phyloP scores from a whole-genome alignment of 345 rosid species.

The Excoecaria agallocha region DNA sequence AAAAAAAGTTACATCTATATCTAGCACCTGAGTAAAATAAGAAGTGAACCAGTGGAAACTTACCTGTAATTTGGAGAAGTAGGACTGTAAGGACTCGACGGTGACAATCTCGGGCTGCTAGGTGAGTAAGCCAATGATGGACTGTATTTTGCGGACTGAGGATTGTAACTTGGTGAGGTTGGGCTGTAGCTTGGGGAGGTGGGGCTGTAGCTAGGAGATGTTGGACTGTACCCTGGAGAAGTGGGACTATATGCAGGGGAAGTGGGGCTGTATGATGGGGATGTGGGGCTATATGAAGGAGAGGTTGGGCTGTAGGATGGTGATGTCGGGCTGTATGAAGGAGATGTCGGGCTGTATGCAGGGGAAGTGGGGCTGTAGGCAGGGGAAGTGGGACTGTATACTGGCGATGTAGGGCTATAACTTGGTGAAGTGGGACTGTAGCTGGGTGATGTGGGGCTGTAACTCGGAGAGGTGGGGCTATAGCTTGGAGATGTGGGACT shows the following conservation, averaged over 20 bases:
- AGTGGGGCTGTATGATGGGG: slow-evolving; percentile 73
- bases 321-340: slow-evolving; percentile 79
- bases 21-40: neutral
- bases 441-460: slow-evolving; percentile 68
- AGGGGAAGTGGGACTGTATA: slow-evolving; percentile 76
- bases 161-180: slow-evolving; percentile 57
- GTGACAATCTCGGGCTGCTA: slow-evolving; percentile 83
- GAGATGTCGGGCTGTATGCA: slow-evolving; percentile 75
- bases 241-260: slow-evolving; percentile 56
- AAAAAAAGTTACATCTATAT: neutral
- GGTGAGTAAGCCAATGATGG: slow-evolving; percentile 90
- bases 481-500: slow-evolving; percentile 73
- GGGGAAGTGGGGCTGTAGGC: slow-evolving; percentile 80
- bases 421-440: slow-evolving; percentile 78
- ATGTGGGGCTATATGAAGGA: slow-evolving; percentile 77
- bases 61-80: slow-evolving; percentile 93
- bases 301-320: slow-evolving; percentile 88
- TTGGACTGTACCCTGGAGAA: slow-evolving; percentile 27
- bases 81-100: slow-evolving; percentile 90
- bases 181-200: slow-evolving; percentile 32
- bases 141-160: slow-evolving; percentile 79
- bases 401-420: slow-evolving; percentile 75
- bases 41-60: neutral
- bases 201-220: slow-evolving; percentile 29
- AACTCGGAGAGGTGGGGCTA: slow-evolving; percentile 80